Base-by-base conservation (phyloP, 2,329 filamentous ascomycete species). In the Scedosporium minutisporum region DNA sequence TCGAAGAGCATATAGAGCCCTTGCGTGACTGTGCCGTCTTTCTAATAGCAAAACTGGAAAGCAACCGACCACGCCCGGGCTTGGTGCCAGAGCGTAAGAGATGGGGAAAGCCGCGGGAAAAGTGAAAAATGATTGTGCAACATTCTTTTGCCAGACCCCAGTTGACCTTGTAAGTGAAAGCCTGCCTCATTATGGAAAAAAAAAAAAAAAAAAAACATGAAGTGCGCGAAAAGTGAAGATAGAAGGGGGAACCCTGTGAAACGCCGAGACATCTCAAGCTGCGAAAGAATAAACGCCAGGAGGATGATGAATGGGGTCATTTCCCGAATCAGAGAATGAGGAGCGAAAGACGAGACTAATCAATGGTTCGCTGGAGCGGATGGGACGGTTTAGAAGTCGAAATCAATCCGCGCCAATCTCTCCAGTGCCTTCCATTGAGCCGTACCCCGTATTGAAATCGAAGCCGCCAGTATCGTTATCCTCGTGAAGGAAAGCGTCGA, bases 401-500 rank as follows among this genome's bases (percentile, higher is more conserved):
- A 57, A 64, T 72, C 75, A 86, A 57, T 86, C 83, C 65, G 83
- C 80, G 61, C 80, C 79, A 69, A 87, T 86, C 69, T 85, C 82
- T 62, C 79, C 76, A 25, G 71, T 68, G 48, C 77, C 77, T 64
- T 86, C 82, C 75, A 87, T 81, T 14, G 71, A 70, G 69, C 85
- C 84, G 57, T 74, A 71, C 25, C 75, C 74, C 16, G 77, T 72
- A 65, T 75, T 75, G 68, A 87, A 87, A 72, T 83, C 82, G 65
- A 87, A 87, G 4, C 69, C 72, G 53, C 74, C 72, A 51, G 76
- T 75, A 48, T 78, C 79, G 41, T 73, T 76, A 57, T 81, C 80
- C 64, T 81, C 79, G 65, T 88, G 84, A 6, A 88, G 75, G 76
- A 88, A 88, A 1, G 85, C 87, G 71, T 88, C 86, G 67, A 88